These are phyloP conservation scores for Aspergillus quadricinctus DNA, from an alignment of 2,329 filamentous ascomycete genomes.

Conservation along the genomic window DNA sequence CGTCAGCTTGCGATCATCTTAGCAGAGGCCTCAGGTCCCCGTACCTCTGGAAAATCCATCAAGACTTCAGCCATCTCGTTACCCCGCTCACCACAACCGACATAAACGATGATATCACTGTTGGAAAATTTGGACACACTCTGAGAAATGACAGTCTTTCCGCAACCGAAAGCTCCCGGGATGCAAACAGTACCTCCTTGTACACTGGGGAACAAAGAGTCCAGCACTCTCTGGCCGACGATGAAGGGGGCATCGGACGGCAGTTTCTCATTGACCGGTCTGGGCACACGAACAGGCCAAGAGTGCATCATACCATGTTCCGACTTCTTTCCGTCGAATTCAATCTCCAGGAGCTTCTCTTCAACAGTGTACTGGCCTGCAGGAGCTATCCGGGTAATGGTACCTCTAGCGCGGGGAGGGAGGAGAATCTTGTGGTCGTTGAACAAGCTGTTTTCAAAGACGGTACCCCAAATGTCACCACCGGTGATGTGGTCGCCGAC, in stretches of 20 bases:
- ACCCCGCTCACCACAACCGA: slow-evolving; percentile 87
- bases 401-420: slow-evolving; percentile 83
- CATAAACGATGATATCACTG: slow-evolving; percentile 97
- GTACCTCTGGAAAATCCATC: slow-evolving; percentile 94
- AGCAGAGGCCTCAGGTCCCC: slow-evolving; percentile 3
- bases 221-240: slow-evolving; percentile 93
- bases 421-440: slow-evolving; percentile 90
- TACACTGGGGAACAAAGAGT: slow-evolving; percentile 92
- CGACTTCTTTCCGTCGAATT: slow-evolving; percentile 94
- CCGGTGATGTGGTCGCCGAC: slow-evolving; percentile 96
- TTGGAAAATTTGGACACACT: slow-evolving; percentile 99
- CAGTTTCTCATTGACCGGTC: slow-evolving; percentile 87
- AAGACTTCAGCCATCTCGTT: slow-evolving; percentile 99
- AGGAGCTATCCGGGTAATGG: slow-evolving; percentile 82
- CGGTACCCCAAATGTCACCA: slow-evolving; percentile 90
- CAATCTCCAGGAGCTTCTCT: slow-evolving; percentile 89
- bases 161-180: slow-evolving; percentile 95
- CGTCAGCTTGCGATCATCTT: slow-evolving; percentile 11
- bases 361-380: slow-evolving; percentile 93
- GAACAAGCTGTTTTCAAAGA: slow-evolving; percentile 94
- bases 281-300: slow-evolving; percentile 95
- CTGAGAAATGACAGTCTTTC: slow-evolving; percentile 98
- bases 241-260: slow-evolving; percentile 86
- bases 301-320: slow-evolving; percentile 98
- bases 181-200: slow-evolving; percentile 98